Percentiles rank a stretch among this genome's conserved stretches.
Evolutionary conservation across 2,329 filamentous ascomycete genomes (phyloP).

Genomic region (Sporothrix schenckii): DNA sequence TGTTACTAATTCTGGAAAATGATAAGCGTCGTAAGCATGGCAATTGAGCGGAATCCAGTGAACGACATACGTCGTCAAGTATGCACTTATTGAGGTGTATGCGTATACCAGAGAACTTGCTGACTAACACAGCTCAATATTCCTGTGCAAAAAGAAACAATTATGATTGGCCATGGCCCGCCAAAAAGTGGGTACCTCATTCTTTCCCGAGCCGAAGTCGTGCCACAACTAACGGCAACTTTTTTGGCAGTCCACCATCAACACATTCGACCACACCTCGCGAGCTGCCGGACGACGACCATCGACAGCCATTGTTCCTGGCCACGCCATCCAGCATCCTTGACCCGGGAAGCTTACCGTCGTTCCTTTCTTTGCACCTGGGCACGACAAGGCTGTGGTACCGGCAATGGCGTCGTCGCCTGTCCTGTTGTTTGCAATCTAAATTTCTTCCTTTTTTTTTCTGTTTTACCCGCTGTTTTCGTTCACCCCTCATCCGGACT

Average conservation of each 20-base stretch:
- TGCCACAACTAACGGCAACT: slow-evolving; percentile 27
- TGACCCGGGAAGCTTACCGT: not conserved
- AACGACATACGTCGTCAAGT: not conserved
- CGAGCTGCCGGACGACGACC: slow-evolving; percentile 19
- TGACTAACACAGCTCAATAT: slow-evolving; percentile 12
- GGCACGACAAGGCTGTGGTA: not conserved
- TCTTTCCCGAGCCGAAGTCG: slow-evolving; percentile 18
- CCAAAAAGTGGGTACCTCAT: slow-evolving; percentile 14
- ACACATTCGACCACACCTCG: slow-evolving; percentile 3
- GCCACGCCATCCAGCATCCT: not conserved
- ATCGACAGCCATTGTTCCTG: not conserved
- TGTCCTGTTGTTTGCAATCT: slow-evolving; percentile 15
- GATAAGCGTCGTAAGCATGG: no score
- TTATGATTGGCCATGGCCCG: slow-evolving; percentile 19
- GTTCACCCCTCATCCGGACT: not conserved
- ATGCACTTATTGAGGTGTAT: not conserved
- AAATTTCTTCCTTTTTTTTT: not conserved
- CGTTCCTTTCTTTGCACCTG: not conserved
- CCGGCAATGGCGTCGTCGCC: slow-evolving; percentile 15
- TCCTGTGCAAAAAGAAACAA: not conserved
- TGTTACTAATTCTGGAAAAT: not conserved
- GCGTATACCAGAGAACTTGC: not conserved
- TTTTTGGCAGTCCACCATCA: slow-evolving; percentile 24
- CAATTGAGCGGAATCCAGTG: no score
- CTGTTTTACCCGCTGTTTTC: not conserved